Percentiles rank a stretch among this genome's conserved stretches.
Evolutionary conservation across 176 grass and related monocot genomes (phyloP).

Genomic region (Hordeum vulgare): MorexV3_pseudomolecules_assembly NC_058518.1:323083133-323083632

Average conservation of each 20-base stretch:
- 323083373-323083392: slow-evolving; percentile 29
- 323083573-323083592: neutral
- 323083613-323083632: neutral
- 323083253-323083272: neutral
- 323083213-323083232: neutral
- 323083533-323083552: slow-evolving; percentile 4
- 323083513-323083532: neutral
- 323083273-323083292: slow-evolving; percentile 25
- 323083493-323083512: neutral
- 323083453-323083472: slow-evolving; percentile 13
- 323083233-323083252: neutral
- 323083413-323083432: slow-evolving; percentile 10
- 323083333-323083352: slow-evolving; percentile 17
- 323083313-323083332: slow-evolving; percentile 23
- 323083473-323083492: neutral
- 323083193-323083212: neutral
- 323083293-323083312: slow-evolving; percentile 3
- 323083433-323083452: slow-evolving; percentile 21
- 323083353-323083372: slow-evolving; percentile 36
- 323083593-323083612: neutral
- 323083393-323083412: slow-evolving; percentile 30
- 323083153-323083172: neutral
- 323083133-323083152: neutral
- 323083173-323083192: neutral
- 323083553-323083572: neutral